Base-by-base conservation (phyloP, 2,329 filamentous ascomycete genomes). In the Teratosphaeria zuluensis region DNA sequence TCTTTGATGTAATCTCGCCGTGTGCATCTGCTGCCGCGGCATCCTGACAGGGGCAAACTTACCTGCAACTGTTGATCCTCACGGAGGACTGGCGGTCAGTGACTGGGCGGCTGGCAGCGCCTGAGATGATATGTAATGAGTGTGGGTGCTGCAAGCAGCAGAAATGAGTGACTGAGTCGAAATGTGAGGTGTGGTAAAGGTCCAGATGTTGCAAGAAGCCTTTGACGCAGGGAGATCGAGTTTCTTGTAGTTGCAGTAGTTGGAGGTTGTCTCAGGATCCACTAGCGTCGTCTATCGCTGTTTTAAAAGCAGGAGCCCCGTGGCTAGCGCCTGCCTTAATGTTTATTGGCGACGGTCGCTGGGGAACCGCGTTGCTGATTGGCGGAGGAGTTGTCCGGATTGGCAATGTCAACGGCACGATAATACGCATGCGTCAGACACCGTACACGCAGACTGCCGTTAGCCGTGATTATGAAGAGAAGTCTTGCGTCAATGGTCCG, bases 81-180 rank as follows among this genome's bases (percentile, higher is more conserved):
- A 46, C 56, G 46, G 56, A 48, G 56, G 56, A 32, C 54, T 35
- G 32, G 56, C 32, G 19, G 56, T 16, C 51, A 58, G 56, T 58
- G 56, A 58, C 53, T 54, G 51, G 30, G 56, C 56, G 19, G 31
- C 51, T 48, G 51, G 51, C 21, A 35, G 51, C 56, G 51, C 56
- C 19, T 48, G 51, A 42, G 51, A 48, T 52, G n/a, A 35, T n/a
- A 16, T 24, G 35, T 54, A 58, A 58, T 28, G 56, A 58, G 56
- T 58, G 56, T 58, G 51, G 51, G 35, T 58, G 56, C 56, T 46
- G 56, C 56, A 54, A 58, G 56, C 56, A 33, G 56, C 56, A 54
- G 46, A 30, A 58, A 58, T 57, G 56, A 58, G 56, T 54, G 55
- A 57, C 55, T 57, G 54, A n/a, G 54, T 16, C 4, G 31, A 11